Base-by-base conservation (phyloP, 768 basidiomycete genomes). In the Tylopilus vinaceipallidus region DNA sequence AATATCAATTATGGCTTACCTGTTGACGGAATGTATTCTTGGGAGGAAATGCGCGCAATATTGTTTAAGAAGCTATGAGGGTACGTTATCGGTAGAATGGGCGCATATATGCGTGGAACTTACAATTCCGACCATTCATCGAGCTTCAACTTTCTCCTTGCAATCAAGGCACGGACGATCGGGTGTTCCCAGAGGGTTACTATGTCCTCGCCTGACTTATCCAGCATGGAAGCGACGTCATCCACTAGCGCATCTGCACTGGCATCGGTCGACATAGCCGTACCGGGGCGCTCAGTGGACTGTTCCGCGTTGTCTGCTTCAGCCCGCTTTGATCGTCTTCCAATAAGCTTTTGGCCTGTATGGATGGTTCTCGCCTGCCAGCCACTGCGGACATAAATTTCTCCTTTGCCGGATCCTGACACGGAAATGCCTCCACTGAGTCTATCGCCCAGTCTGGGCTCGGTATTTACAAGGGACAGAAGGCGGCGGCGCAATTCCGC, bases 111-210 rank as follows among this genome's bases (percentile, higher is more conserved):
- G 58, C 62, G 19, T 36, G 9, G 12, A 36, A 75, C 90, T 67
- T 63, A 92, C 90, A 88, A 93, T 70, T 91, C 90, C 12, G 88
- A 82, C 84, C 89, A 91, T 65, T 93, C 90, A 55, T 92, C 89
- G 43, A 92, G 73, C 60, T 87, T 84, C 42, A 92, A 68, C 50
- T 83, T 82, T 49, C 89, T 76, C 60, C 79, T 82, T 19, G 72
- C 72, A 39, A 90, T 83, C 65, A 91, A 68, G 23, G 75, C 79
- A 60, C 79, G 81, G 45, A 93, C 90, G 9, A 79, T 76, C 0
- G 84, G 79, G 55, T 89, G 83, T 40, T 75, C 71, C 88, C 90
- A 92, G 19, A 93, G 75, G 47, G 81, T 75, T 49, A 75, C 73
- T 61, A 91, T 80, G 61, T 91, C 89, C 16, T 81, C 76, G 56